phyloP scores from a whole-genome alignment of 2,329 filamentous ascomycete species.

The Colletotrichum chrysophilum region DNA sequence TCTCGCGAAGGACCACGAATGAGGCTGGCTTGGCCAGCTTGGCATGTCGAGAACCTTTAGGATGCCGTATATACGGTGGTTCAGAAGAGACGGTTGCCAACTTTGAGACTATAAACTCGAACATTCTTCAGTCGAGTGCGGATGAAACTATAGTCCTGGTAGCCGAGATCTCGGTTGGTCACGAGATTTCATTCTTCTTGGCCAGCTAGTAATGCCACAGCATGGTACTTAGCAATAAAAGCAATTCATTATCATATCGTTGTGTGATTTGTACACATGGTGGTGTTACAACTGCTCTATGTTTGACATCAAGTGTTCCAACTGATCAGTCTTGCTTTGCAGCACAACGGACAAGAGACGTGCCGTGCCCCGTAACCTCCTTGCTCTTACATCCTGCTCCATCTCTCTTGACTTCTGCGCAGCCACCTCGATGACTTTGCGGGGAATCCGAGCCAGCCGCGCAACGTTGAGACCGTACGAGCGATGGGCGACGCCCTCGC shows the following conservation, averaged over 20 bases:
- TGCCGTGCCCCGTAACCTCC: constrained; percentile 60
- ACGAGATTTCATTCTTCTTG: background rate
- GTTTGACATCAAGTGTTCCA: constrained; percentile 58
- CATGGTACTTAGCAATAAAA: background rate
- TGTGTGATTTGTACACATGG: background rate
- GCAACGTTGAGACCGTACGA: constrained; percentile 97
- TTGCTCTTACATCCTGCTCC: constrained; percentile 73
- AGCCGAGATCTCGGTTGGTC: background rate
- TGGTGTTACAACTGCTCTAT: constrained; percentile 62
- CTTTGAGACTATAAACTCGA: background rate
- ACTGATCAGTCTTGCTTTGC: constrained; percentile 39
- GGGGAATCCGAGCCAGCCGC: constrained; percentile 80
- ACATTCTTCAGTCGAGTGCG: constrained; percentile 2
- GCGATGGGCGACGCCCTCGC: constrained; percentile 88
- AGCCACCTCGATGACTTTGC: constrained; percentile 78
- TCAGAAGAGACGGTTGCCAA: background rate
- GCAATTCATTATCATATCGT: background rate
- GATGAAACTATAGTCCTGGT: background rate
- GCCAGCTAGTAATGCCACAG: background rate
- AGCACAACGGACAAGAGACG: constrained; percentile 49
- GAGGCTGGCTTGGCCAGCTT: background rate
- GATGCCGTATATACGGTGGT: background rate
- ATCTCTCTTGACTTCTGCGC: constrained; percentile 79
- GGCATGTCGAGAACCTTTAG: background rate
- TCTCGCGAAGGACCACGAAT: background rate